phyloP scores from a whole-genome alignment of 2,329 filamentous ascomycete species.

The Meredithiella fracta region DNA sequence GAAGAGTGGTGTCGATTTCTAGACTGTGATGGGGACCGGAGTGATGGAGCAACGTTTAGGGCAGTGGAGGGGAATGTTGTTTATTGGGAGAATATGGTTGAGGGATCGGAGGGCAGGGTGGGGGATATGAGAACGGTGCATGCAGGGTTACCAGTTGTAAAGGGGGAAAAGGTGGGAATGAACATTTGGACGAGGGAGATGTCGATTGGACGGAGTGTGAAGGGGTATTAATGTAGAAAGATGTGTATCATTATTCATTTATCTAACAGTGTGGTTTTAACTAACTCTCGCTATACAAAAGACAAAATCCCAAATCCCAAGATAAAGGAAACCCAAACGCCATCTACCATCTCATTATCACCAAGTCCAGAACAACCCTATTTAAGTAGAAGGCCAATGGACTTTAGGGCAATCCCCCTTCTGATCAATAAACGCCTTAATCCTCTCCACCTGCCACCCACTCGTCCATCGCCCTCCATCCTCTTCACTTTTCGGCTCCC shows the following conservation, averaged over 20 bases:
- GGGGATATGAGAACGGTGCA: conserved; percentile 31
- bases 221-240: neutral
- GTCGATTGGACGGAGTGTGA: conserved; percentile 18
- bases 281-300: conserved; percentile 1
- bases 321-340: neutral
- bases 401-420: conserved; percentile 23
- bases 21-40: conserved; percentile 32
- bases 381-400: conserved; percentile 19
- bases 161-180: conserved; percentile 33
- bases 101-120: conserved; percentile 18
- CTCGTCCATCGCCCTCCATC: conserved; percentile 22
- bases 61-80: conserved; percentile 32
- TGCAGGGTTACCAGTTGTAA: conserved; percentile 29
- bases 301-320: neutral
- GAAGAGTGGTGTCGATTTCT: conserved; percentile 28
- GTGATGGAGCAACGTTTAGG: conserved; percentile 31
- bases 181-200: conserved; percentile 35
- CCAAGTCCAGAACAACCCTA: neutral
- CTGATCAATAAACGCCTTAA: conserved; percentile 22
- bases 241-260: neutral
- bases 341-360: neutral
- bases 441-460: conserved; percentile 28
- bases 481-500: conserved; percentile 23
- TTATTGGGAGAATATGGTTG: conserved; percentile 31
- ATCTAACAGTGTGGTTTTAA: no score